Evolutionary conservation across 2,329 filamentous ascomycete genomes (phyloP), one percentile per base, ranked within the genome.

Genomic region (Fusarium acutatum): DNA sequence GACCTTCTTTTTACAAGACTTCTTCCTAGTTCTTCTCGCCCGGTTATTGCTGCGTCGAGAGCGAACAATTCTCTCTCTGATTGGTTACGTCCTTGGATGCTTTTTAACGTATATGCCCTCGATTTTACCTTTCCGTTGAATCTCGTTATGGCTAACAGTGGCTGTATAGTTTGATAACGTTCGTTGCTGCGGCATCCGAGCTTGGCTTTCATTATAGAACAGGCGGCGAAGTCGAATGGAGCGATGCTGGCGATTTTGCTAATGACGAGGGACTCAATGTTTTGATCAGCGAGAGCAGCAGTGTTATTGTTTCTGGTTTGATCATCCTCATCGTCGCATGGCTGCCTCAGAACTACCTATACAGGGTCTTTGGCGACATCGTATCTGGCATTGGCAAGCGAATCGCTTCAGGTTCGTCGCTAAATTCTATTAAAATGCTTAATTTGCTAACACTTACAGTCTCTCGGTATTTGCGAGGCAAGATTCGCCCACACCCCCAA

Each of bases 161-260:
- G 50, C 53, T 44, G 54, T 44, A 58, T 50, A 80, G 79, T 54
- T 34, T 78, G 43, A 73, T 79, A 44, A 75, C 76, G 8, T 67
- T 79, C n/a, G 67, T 67, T 54, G 79, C 77, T 34, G 79, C 78
- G 28, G 73, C 79, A 17, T 80, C 79, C 13, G 78, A 80, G 52
- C 69, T 80, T n/a, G 78, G 79, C 18, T 81, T 81, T 61, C 78
- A 71, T 53, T 78, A 73, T 64, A 72, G 76, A 60, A 79, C 79
- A 22, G 79, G 79, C n/a, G 78, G 77, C 59, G 77, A 80, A 57
- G 66, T 80, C n/a, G 75, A 80, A 52, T 81, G 79, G 79, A 67
- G 63, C 22, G 79, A 81, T 60, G 79, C 76, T 14, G 65, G 75
- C 24, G 61, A 75, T 38, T 79, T 79, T 54, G 77, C 79, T 35